phyloP scores from a whole-genome alignment of 345 rosid species.

The Iberis pinnata region DNA sequence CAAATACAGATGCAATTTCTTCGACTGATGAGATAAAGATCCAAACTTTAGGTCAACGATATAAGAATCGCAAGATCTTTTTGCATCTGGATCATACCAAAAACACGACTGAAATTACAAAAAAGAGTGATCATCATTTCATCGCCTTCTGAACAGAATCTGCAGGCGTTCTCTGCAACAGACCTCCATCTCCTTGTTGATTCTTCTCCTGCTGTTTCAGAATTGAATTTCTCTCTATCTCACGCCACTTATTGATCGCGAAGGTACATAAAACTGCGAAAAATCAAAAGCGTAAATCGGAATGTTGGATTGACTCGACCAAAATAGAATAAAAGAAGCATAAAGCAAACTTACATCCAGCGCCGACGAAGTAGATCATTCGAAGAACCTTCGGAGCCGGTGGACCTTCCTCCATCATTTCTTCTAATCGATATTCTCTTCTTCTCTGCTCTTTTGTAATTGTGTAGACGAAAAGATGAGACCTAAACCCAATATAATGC shows the following conservation, averaged over 20 bases:
- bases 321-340: background rate
- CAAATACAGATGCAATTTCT: background rate
- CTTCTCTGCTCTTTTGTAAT: background rate
- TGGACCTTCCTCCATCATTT: conserved; percentile 50
- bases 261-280: conserved; percentile 45
- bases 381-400: conserved; percentile 62
- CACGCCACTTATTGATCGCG: conserved; percentile 70
- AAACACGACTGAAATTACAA: no score
- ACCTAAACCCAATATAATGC: no score
- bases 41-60: conserved; percentile 15
- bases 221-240: conserved; percentile 46
- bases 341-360: conserved; percentile 45
- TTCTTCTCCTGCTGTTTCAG: conserved; percentile 34
- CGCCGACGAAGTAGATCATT: conserved; percentile 56
- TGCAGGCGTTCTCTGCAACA: conserved; percentile 26
- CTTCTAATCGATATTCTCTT: conserved; percentile 27
- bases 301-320: background rate
- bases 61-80: background rate
- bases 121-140: conserved; percentile 35
- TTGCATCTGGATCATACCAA: conserved; percentile 16
- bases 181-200: conserved; percentile 23
- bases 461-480: no score
- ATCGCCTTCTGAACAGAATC: conserved; percentile 33
- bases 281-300: no score
- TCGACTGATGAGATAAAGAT: background rate